phyloP scores from a whole-genome alignment of 2,329 filamentous ascomycete species.

The Teratosphaeria epicoccoides region DNA sequence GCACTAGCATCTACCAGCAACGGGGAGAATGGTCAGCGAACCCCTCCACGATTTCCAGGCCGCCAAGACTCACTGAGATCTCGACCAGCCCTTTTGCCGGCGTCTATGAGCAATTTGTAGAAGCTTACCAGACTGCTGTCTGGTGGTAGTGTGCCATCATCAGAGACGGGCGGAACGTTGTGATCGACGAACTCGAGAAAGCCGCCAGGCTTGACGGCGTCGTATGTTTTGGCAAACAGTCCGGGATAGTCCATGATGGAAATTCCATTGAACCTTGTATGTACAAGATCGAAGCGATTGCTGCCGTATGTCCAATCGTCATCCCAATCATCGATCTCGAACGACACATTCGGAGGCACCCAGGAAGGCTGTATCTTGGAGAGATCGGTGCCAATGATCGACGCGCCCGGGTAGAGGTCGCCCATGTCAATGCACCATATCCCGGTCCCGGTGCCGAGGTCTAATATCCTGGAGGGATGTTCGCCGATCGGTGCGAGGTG shows the following conservation, averaged over 20 bases:
- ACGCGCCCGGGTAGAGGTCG: constrained; percentile 14
- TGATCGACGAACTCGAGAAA: constrained; percentile 36
- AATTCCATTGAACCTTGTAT: constrained; percentile 28
- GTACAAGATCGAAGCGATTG: constrained; percentile 32
- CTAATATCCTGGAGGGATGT: constrained; percentile 26
- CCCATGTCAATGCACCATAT: constrained; percentile 67
- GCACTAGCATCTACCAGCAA: not conserved
- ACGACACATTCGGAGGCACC: constrained; percentile 21
- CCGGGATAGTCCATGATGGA: constrained; percentile 13
- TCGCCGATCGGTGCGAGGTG: constrained; percentile 31
- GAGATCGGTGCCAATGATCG: constrained; percentile 19
- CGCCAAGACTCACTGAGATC: constrained; percentile 9
- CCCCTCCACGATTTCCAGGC: constrained; percentile 11
- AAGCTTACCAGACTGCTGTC: constrained; percentile 14
- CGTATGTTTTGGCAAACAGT: constrained; percentile 23
- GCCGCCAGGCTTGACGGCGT: constrained; percentile 31
- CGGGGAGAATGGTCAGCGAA: not conserved
- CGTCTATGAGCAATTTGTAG: constrained; percentile 11
- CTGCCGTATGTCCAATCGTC: constrained; percentile 27
- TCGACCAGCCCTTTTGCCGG: constrained; percentile 11
- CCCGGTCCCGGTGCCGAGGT: constrained; percentile 74
- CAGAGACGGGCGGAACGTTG: constrained; percentile 28
- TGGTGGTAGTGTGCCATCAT: constrained; percentile 30
- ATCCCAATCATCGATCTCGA: constrained; percentile 24
- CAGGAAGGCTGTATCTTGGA: constrained; percentile 19